Evolutionary conservation across 176 grass and related monocot genomes (phyloP).

Genomic region (Rhynchospora tenuis): DNA sequence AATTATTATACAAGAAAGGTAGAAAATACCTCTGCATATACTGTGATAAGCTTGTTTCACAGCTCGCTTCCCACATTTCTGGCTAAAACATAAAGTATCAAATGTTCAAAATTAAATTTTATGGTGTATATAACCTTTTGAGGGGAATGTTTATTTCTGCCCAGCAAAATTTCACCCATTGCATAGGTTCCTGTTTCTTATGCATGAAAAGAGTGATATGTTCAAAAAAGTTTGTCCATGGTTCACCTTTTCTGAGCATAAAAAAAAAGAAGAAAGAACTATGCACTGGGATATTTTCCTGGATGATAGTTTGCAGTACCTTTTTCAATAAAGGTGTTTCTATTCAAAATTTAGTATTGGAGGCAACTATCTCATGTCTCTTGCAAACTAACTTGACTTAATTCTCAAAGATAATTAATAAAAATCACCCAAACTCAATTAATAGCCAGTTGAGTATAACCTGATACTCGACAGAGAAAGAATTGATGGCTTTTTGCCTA

Average conservation of each 20-base stretch:
- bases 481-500: not conserved
- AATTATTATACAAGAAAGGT: slow-evolving; percentile 10
- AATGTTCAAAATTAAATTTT: slow-evolving; percentile 1
- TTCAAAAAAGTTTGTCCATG: too few relatives aligned
- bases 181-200: too few relatives aligned
- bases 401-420: not conserved
- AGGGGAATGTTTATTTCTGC: too few relatives aligned
- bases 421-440: not conserved
- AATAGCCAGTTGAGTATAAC: not conserved
- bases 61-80: slow-evolving; percentile 73
- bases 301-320: too few relatives aligned
- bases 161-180: too few relatives aligned
- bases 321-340: not conserved
- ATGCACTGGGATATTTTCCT: too few relatives aligned
- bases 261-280: too few relatives aligned
- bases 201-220: too few relatives aligned
- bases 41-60: slow-evolving; percentile 83
- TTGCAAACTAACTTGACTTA: not conserved
- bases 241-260: too few relatives aligned
- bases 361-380: not conserved
- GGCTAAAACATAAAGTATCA: slow-evolving; percentile 37
- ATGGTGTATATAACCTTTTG: not conserved
- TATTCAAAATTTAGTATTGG: not conserved
- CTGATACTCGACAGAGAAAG: not conserved
- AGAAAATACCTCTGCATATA: slow-evolving; percentile 57